Evolutionary conservation across 768 basidiomycete species (phyloP).

Genomic region (Termitomyces sp.): DNA sequence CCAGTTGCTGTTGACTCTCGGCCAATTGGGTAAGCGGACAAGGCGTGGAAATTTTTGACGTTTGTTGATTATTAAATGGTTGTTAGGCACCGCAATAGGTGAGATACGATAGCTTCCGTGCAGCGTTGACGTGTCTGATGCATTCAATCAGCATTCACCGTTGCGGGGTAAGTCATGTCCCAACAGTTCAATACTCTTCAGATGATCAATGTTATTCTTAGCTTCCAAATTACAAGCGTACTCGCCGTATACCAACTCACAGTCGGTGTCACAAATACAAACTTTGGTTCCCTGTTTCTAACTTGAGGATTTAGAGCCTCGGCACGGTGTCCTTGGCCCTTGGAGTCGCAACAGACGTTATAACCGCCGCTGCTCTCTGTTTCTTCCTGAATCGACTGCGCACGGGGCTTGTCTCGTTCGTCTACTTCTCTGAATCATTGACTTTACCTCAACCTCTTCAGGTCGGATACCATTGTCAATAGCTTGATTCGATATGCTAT

Average conservation of each 20-base stretch:
- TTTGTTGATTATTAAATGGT: neutral
- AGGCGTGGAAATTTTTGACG: constrained; percentile 4
- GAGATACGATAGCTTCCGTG: constrained; percentile 4
- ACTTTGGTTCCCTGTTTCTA: neutral
- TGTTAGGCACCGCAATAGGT: constrained; percentile 35
- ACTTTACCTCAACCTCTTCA: constrained; percentile 15
- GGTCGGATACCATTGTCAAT: constrained; percentile 56
- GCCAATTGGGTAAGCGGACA: constrained; percentile 38
- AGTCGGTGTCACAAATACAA: constrained; percentile 22
- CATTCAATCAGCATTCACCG: constrained; percentile 27
- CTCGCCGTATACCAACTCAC: constrained; percentile 37
- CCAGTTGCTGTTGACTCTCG: constrained; percentile 41
- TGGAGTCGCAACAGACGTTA: constrained; percentile 51
- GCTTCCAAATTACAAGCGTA: constrained; percentile 38
- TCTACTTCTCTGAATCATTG: neutral
- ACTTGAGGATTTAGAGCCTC: neutral
- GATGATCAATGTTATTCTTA: constrained; percentile 7
- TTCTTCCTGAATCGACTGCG: constrained; percentile 54
- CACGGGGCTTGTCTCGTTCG: constrained; percentile 45
- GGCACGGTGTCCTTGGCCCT: constrained; percentile 16
- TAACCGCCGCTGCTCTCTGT: constrained; percentile 53
- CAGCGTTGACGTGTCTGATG: neutral
- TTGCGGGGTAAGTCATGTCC: constrained; percentile 36
- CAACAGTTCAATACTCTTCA: neutral
- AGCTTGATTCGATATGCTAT: constrained; percentile 55